A percentile compares a stretch with the other conserved stretches of the same genome.
Conservation (phyloP, 2,329 filamentous ascomycete species). For the Aspergillus felis region DNA sequence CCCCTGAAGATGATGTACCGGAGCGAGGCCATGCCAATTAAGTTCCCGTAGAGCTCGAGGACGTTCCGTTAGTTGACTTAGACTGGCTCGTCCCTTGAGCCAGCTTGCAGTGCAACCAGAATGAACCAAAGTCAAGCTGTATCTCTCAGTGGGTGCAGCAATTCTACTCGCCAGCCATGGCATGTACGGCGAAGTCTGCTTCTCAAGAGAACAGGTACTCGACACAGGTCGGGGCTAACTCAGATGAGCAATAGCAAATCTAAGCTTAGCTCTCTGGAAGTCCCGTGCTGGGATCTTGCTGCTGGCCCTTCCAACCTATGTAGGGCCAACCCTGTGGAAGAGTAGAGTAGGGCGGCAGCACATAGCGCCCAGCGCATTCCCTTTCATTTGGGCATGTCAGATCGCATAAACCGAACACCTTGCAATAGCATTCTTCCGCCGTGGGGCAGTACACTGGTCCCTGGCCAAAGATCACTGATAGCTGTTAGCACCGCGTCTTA, state of each 20-base stretch:
- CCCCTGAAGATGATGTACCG: background rate
- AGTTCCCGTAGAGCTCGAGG: background rate
- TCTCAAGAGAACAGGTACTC: background rate
- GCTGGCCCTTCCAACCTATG: slow-evolving; percentile 48
- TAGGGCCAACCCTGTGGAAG: slow-evolving; percentile 61
- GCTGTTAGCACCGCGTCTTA: slow-evolving; percentile 6
- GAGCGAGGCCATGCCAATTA: background rate
- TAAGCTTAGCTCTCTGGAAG: slow-evolving; percentile 26
- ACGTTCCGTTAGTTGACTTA: background rate
- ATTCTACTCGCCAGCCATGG: background rate
- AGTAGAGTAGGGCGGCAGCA: slow-evolving; percentile 54
- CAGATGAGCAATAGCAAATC: background rate
- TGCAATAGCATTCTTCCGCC: slow-evolving; percentile 62
- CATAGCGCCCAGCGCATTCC: slow-evolving; percentile 55
- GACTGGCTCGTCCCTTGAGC: background rate
- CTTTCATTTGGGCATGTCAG: slow-evolving; percentile 39
- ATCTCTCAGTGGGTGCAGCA: background rate
- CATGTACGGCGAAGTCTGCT: background rate
- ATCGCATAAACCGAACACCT: slow-evolving; percentile 60
- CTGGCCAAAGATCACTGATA: slow-evolving; percentile 56
- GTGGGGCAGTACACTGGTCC: slow-evolving; percentile 57
- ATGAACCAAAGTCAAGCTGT: background rate
- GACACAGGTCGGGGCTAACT: background rate
- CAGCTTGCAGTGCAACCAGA: background rate
- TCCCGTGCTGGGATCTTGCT: slow-evolving; percentile 30